These are phyloP conservation scores for Russula foetens DNA, from an alignment of 768 basidiomycete genomes.

Conservation along the genomic window DNA sequence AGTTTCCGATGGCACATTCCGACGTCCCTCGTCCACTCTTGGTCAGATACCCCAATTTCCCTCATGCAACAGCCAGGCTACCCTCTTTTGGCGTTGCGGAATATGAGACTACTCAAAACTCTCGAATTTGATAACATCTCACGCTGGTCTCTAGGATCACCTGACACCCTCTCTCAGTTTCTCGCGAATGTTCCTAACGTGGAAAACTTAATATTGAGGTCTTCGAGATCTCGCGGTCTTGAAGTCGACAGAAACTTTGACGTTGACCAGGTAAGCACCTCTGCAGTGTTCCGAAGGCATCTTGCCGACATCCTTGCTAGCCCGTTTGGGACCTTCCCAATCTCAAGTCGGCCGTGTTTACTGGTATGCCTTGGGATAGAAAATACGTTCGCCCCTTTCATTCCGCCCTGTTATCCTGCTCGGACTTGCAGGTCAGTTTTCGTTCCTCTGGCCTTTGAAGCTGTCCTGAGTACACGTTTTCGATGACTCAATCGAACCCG, in stretches of 20 bases:
- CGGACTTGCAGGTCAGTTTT: constrained; percentile 2
- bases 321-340: constrained; percentile 6
- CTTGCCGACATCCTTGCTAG: background rate
- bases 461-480: background rate
- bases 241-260: background rate
- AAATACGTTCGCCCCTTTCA: constrained; percentile 10
- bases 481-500: background rate
- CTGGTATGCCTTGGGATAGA: constrained; percentile 13
- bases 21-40: background rate
- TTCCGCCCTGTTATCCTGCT: background rate
- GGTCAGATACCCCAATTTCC: background rate
- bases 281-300: background rate
- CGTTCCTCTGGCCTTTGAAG: background rate
- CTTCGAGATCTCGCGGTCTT: background rate
- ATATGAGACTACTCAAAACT: constrained; percentile 11
- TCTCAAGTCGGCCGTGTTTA: constrained; percentile 16
- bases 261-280: background rate
- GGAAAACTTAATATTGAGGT: constrained; percentile 10
- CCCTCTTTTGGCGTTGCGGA: constrained; percentile 5
- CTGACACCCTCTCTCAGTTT: constrained; percentile 10
- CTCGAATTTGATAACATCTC: constrained; percentile 12
- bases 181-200: constrained; percentile 13
- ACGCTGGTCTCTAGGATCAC: constrained; percentile 8
- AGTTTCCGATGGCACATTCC: constrained; percentile 5
- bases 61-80: background rate